These are phyloP conservation scores for Thermochaetoides thermophila DNA, from an alignment of 495 filamentous ascomycete genomes.

Conservation along the genomic window DNA sequence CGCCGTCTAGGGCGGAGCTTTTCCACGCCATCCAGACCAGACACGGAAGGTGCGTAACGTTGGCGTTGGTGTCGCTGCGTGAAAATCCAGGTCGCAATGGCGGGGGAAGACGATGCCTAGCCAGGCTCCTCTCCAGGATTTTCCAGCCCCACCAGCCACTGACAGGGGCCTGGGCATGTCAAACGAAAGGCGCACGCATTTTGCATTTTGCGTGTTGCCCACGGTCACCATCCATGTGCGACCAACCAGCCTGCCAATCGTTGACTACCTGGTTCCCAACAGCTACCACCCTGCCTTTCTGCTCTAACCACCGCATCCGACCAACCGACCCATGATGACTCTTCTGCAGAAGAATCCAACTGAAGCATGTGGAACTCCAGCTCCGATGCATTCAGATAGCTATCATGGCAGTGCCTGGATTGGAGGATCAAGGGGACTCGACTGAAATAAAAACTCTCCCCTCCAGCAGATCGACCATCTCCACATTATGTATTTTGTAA, in stretches of 20 bases:
- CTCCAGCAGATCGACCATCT: background rate
- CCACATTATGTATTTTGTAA: constrained; percentile 1
- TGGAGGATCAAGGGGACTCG: background rate
- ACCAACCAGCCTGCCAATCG: no score
- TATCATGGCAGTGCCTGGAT: constrained; percentile 1
- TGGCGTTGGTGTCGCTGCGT: no score
- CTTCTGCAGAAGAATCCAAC: constrained; percentile 5
- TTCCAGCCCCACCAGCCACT: background rate
- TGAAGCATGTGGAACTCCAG: constrained; percentile 13
- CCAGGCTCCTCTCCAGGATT: no score
- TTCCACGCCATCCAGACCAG: no score
- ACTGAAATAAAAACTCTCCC: constrained; percentile 10
- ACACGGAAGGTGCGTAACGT: no score
- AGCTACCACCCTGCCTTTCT: constrained; percentile 4
- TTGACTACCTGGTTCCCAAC: constrained; percentile 8
- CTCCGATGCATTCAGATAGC: background rate
- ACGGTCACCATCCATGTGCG: no score
- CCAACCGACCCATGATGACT: constrained; percentile 9
- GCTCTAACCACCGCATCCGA: constrained; percentile 1
- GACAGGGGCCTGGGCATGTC: constrained; percentile 13
- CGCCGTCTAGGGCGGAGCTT: background rate
- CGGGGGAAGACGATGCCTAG: no score
- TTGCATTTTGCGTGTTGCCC: no score
- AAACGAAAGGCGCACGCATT: constrained; percentile 22
- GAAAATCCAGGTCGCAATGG: no score